Evolutionary conservation across 108 stramenopile species (phyloP).

Genomic region (Licmophora abbreviata): DNA sequence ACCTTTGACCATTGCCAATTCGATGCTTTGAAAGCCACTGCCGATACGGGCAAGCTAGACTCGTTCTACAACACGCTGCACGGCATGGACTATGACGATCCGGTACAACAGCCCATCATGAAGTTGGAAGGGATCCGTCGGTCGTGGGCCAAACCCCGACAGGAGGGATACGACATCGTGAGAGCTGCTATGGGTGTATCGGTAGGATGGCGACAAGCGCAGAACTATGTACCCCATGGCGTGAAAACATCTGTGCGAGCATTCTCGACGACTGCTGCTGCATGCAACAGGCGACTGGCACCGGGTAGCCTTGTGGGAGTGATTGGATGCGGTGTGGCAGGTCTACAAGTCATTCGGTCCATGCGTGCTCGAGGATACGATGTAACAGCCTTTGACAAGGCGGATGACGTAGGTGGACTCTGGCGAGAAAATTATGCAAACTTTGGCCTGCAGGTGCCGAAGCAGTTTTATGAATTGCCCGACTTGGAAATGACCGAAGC

Average conservation of each 20-base stretch:
- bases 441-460: slow-evolving; percentile 24
- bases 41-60: too few relatives aligned
- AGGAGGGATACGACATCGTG: too few relatives aligned
- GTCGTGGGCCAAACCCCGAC: too few relatives aligned
- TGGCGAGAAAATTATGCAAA: slow-evolving; percentile 24
- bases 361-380: slow-evolving; percentile 14
- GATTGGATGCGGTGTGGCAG: slow-evolving; percentile 24
- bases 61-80: too few relatives aligned
- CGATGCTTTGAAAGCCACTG: too few relatives aligned
- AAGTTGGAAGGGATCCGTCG: too few relatives aligned
- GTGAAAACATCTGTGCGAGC: background rate
- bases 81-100: too few relatives aligned
- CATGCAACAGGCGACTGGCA: background rate
- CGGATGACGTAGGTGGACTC: slow-evolving; percentile 18
- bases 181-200: too few relatives aligned
- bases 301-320: slow-evolving; percentile 12
- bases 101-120: too few relatives aligned
- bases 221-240: too few relatives aligned
- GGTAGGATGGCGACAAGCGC: too few relatives aligned
- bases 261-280: slow-evolving; percentile 4
- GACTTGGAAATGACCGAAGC: slow-evolving; percentile 19
- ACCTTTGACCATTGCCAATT: too few relatives aligned
- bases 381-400: slow-evolving; percentile 19
- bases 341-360: slow-evolving; percentile 19
- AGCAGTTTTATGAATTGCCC: slow-evolving; percentile 26